Base-by-base conservation (phyloP, 2,329 filamentous ascomycete species). In the Tolypocladium guangdongense region DNA sequence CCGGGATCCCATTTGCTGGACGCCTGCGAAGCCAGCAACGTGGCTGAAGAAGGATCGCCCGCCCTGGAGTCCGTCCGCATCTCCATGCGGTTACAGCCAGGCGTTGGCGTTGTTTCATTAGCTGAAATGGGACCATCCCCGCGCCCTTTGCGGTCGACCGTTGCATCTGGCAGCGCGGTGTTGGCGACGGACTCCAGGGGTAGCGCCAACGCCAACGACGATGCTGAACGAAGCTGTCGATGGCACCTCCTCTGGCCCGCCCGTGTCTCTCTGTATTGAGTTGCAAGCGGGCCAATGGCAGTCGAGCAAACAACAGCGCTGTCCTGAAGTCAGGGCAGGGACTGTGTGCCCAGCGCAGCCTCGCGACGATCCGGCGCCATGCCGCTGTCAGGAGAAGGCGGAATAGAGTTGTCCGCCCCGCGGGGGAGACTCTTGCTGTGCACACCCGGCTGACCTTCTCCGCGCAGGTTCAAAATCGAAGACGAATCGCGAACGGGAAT, bases 391-490 rank as follows among this genome's bases (percentile, higher is more conserved):
- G 22, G 22, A 27, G 12, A 24, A 27, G 14, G 41, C 24, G 18
- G 41, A 10, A 16, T 10, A 7, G 24, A n/a, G 24, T n/a, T 32
- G 43, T 8, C 24, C 7, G 24, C 24, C 3, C 16, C n/a, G 7
- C 16, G 41, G 24, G 2, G 16, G 3, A 45, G 24, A 18, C 16
- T 2, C 4, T n/a, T n/a, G 22, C 22, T 10, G 8, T 32, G 16
- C 27, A n/a, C 20, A 37, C 14, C 12, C 16, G 49, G 12, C 52
- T 50, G 33, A 50, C 39, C 18, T 18, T 4, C 37, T 3, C 27
- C 33, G 7, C 38, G 53, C 57, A 82, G 79, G 54, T 75, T 83
- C 67, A 79, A 75, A 55, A 67, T 83, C 52, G 76, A 80, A 56
- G 76, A 81, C 59, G 73, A 74, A 47, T 68, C 69, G 37, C 64